Evolutionary conservation across 805 yeast genomes (phyloP).

Genomic region (Myxozyma neotropica): DNA sequence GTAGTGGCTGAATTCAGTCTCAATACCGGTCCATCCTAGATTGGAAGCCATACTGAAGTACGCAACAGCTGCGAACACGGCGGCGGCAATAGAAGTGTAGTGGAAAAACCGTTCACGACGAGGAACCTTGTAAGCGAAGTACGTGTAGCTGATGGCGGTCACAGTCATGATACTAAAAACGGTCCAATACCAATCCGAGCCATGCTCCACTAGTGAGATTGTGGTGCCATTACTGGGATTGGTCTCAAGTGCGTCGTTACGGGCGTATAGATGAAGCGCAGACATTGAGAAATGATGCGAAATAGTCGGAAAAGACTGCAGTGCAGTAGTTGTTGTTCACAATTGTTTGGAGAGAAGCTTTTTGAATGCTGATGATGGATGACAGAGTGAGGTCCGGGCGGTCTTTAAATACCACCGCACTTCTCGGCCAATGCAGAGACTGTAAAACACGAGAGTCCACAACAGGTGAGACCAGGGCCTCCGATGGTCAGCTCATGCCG

Average conservation of each 20-base stretch:
- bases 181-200: slow-evolving; percentile 72
- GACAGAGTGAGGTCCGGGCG: too few relatives aligned
- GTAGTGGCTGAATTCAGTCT: slow-evolving; percentile 54
- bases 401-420: too few relatives aligned
- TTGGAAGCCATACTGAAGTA: slow-evolving; percentile 62
- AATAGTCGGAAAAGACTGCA: neutral
- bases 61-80: slow-evolving; percentile 50
- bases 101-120: slow-evolving; percentile 45
- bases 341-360: too few relatives aligned
- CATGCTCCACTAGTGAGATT: slow-evolving; percentile 56
- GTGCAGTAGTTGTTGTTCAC: too few relatives aligned
- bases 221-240: slow-evolving; percentile 51
- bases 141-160: slow-evolving; percentile 42
- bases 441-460: too few relatives aligned
- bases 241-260: slow-evolving; percentile 38
- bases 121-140: slow-evolving; percentile 38
- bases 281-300: neutral
- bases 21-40: slow-evolving; percentile 56
- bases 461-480: too few relatives aligned
- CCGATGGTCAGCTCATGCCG: too few relatives aligned
- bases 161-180: slow-evolving; percentile 54
- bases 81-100: slow-evolving; percentile 48
- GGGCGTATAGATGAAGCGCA: slow-evolving; percentile 1
- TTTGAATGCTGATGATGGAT: too few relatives aligned
- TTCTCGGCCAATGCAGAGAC: too few relatives aligned